Evolutionary conservation across 1,284 basidiomycete genomes (phyloP).

Genomic region (Acaromyces ingoldii): DNA sequence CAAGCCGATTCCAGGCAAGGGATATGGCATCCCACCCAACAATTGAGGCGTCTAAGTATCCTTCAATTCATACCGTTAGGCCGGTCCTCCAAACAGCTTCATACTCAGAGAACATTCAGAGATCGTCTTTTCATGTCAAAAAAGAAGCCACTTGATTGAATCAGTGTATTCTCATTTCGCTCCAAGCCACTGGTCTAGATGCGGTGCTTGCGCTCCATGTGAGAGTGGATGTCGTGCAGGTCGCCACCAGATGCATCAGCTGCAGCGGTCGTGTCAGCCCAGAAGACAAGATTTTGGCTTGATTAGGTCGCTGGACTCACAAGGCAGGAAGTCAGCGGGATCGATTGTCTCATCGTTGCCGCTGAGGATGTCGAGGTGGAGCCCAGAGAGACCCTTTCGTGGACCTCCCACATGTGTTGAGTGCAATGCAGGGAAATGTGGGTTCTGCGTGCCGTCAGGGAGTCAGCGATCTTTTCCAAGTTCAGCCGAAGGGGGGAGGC

Average conservation of each 20-base stretch:
- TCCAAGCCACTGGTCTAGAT: conserved; percentile 9
- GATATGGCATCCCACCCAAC: too few species aligned
- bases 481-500: too few species aligned
- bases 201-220: conserved; percentile 28
- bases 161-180: neutral
- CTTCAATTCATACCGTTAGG: too few species aligned
- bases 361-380: conserved; percentile 48
- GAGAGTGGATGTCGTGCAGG: conserved; percentile 20
- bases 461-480: too few species aligned
- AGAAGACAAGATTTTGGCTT: neutral
- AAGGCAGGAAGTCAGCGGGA: conserved; percentile 43
- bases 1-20: too few species aligned
- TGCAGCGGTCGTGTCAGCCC: neutral
- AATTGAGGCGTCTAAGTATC: too few species aligned
- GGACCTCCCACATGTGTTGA: conserved; percentile 7
- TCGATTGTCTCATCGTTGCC: conserved; percentile 46
- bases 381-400: conserved; percentile 21
- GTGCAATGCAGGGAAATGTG: conserved; percentile 22
- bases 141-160: too few species aligned
- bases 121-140: neutral
- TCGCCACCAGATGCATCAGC: conserved; percentile 7
- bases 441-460: too few species aligned
- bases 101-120: neutral
- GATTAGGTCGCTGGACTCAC: conserved; percentile 16
- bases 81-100: too few species aligned